Percentiles rank a stretch among this genome's conserved stretches.
Conservation (phyloP, 495 filamentous ascomycete genomes). For the Tuber indicum region DNA sequence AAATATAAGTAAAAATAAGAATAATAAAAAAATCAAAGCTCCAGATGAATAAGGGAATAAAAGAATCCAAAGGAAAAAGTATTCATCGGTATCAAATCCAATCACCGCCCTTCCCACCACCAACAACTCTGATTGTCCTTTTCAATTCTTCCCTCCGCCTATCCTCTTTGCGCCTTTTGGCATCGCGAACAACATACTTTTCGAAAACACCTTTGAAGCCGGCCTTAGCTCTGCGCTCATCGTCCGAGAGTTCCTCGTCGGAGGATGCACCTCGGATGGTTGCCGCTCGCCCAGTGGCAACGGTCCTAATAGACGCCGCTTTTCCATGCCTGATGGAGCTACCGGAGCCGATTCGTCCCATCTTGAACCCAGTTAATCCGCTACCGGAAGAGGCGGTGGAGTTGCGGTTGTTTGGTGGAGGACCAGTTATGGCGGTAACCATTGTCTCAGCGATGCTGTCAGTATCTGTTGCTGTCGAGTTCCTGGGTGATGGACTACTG, state of each 20-base stretch:
- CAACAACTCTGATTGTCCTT: slow-evolving; percentile 24
- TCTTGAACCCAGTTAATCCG: slow-evolving; percentile 13
- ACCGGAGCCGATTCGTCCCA: slow-evolving; percentile 11
- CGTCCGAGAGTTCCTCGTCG: not conserved
- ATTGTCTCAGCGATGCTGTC: slow-evolving; percentile 7
- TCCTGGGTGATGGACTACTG: slow-evolving; percentile 1
- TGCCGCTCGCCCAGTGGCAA: slow-evolving; percentile 10
- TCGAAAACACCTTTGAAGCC: slow-evolving; percentile 31
- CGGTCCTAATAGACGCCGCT: slow-evolving; percentile 16
- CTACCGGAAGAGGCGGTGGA: slow-evolving; percentile 13
- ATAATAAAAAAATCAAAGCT: not conserved
- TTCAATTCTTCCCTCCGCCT: slow-evolving; percentile 26
- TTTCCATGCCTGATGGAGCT: slow-evolving; percentile 19
- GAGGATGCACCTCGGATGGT: slow-evolving; percentile 7
- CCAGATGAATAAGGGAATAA: slow-evolving; percentile 1
- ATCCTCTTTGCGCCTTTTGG: slow-evolving; percentile 21
- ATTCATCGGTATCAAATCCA: slow-evolving; percentile 1
- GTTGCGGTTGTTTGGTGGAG: slow-evolving; percentile 9
- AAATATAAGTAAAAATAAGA: slow-evolving; percentile 2
- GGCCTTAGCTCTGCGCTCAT: not conserved
- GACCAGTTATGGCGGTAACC: not conserved
- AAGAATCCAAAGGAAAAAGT: slow-evolving; percentile 5
- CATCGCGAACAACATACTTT: slow-evolving; percentile 23
- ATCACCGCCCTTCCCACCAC: slow-evolving; percentile 5
- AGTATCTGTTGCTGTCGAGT: slow-evolving; percentile 5